phyloP scores from a whole-genome alignment of 306 rosid genomes.

The Vigna unguiculata region DNA sequence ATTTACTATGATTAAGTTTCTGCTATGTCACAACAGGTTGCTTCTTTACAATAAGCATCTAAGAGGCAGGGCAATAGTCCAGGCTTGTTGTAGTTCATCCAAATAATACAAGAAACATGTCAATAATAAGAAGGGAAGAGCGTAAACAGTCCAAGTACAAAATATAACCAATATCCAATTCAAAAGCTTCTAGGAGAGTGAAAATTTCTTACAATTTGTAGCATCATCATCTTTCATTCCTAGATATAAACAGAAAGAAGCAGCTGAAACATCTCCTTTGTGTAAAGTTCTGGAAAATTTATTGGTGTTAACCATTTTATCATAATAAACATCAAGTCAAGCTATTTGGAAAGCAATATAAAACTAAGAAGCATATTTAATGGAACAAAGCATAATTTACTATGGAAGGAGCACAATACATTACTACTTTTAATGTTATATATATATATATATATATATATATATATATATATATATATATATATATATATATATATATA shows the following conservation, averaged over 20 bases:
- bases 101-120: conserved; percentile 43
- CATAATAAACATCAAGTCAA: background rate
- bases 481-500: too few relatives aligned
- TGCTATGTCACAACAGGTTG: conserved; percentile 71
- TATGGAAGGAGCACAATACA: background rate
- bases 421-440: too few relatives aligned
- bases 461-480: too few relatives aligned
- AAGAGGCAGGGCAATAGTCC: conserved; percentile 77
- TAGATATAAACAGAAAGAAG: conserved; percentile 77
- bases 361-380: conserved; percentile 4
- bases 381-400: conserved; percentile 7
- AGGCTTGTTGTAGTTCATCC: conserved; percentile 76
- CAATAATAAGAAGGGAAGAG: background rate
- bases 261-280: conserved; percentile 84
- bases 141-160: background rate
- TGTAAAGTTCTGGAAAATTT: conserved; percentile 75
- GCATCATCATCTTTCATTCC: conserved; percentile 84
- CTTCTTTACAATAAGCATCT: conserved; percentile 85
- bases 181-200: background rate
- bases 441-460: background rate
- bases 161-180: conserved; percentile 19
- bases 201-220: conserved; percentile 67
- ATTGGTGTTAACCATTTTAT: background rate
- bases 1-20: conserved; percentile 81
- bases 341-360: conserved; percentile 20